Evolutionary conservation across 176 grass and related monocot species (phyloP).

Genomic region (Juncus inflexus): DNA sequence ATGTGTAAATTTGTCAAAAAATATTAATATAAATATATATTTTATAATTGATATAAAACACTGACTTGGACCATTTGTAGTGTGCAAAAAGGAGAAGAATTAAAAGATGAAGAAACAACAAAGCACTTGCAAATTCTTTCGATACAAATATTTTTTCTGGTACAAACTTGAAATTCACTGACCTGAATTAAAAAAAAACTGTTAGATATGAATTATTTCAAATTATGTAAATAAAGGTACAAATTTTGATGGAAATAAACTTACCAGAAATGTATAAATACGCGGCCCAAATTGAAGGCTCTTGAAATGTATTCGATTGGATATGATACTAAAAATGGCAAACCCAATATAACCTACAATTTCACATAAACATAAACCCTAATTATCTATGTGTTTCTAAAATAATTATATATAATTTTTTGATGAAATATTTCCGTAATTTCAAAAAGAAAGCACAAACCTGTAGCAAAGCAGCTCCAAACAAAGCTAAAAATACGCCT

Average conservation of each 20-base stretch:
- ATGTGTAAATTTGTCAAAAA: constrained; percentile 1
- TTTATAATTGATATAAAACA: constrained; percentile 10
- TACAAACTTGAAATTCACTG: constrained; percentile 95
- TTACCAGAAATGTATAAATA: constrained; percentile 99
- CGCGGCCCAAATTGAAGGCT: constrained; percentile 89
- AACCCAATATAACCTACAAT: constrained; percentile 73
- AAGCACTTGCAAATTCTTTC: constrained; percentile 64
- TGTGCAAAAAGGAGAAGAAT: constrained; percentile 81
- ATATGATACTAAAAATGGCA: constrained; percentile 77
- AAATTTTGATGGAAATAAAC: constrained; percentile 18
- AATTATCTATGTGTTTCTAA: not conserved
- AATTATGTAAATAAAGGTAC: not conserved
- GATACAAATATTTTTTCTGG: constrained; percentile 89
- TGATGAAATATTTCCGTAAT: constrained; percentile 2
- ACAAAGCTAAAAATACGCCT: constrained; percentile 61
- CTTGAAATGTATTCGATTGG: constrained; percentile 77
- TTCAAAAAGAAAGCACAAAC: constrained; percentile 21
- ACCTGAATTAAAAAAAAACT: constrained; percentile 33
- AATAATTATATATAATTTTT: not conserved
- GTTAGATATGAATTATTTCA: constrained; percentile 10
- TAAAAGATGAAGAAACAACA: constrained; percentile 77
- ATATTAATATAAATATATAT: too few relatives aligned
- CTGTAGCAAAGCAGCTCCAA: constrained; percentile 69
- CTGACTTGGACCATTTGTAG: constrained; percentile 88
- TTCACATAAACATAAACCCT: constrained; percentile 5